Base-by-base conservation (phyloP, 2,329 filamentous ascomycete species). In the Colletotrichum limetticola region DNA sequence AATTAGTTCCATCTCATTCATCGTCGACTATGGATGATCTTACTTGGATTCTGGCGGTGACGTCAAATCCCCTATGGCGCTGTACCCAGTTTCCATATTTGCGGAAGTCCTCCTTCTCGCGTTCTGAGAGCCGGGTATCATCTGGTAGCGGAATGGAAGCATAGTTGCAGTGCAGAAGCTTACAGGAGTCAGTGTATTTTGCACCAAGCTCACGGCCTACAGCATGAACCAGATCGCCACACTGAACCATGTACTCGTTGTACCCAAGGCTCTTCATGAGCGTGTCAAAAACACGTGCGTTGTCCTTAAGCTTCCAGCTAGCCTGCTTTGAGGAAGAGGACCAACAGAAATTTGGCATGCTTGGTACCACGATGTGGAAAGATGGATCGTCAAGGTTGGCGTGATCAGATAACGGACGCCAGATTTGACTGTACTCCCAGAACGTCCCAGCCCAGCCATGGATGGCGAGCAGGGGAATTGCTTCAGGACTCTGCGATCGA, bases 371-470 rank as follows among this genome's bases (percentile, higher is more conserved):
- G 8, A 82, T 78, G 70, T 84, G 78, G 75, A 84, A 85, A 14
- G 78, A 76, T 24, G 30, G 62, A 9, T 74, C 52, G 6, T 55
- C 30, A 1, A 68, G 58, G 19, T 64, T 63, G 30, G n/a, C 42
- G 7, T 78, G 77, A 11, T 79, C 69, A 4, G 81, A 76, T 2
- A 86, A 74, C 30, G 80, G 76, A 61, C 78, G 73, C 74, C 83
- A 83, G 22, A 84, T 79, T 71, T 81, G 82, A 58, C 76, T 82
- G 74, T 85, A 85, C 72, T 87, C 85, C 74, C 83, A 82, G 67
- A 86, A 86, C 1, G 80, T 82, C 5, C 84, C 84, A 2, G 84
- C 84, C 85, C 83, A 86, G 37, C 84, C 85, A 74, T 86, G 83
- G 1, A 84, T 75, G 37, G 85, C 75, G 1, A 86, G 75, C 1